phyloP scores from a whole-genome alignment of 305 asterid species.

The Rubia occidens region DNA sequence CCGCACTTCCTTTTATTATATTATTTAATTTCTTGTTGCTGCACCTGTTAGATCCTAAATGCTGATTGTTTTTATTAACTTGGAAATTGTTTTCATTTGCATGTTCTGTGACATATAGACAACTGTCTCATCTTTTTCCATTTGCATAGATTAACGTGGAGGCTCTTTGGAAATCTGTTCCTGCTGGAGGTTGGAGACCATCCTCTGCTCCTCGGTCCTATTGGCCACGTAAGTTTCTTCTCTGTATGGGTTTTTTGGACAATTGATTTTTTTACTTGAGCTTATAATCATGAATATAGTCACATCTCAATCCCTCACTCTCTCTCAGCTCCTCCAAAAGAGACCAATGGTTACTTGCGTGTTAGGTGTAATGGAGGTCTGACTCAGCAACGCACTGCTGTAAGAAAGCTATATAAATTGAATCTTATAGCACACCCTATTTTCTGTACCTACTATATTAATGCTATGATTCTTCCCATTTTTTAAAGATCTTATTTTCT shows the following conservation, averaged over 20 bases:
- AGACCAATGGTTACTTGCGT: conserved; percentile 81
- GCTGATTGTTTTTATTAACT: not conserved
- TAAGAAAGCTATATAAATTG: conserved; percentile 16
- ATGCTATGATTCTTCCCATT: not conserved
- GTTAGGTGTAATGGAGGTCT: conserved; percentile 98
- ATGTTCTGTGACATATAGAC: conserved; percentile 4
- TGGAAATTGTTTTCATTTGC: not conserved
- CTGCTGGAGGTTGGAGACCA: conserved; percentile 87
- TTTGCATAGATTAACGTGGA: conserved; percentile 55
- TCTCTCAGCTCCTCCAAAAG: conserved; percentile 62
- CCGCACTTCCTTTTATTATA: not conserved
- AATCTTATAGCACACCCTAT: not conserved
- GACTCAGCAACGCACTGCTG: conserved; percentile 95
- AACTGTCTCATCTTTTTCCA: conserved; percentile 19
- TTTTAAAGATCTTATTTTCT: not conserved
- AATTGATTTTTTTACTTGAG: not conserved
- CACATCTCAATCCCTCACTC: not conserved
- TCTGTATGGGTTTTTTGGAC: not conserved
- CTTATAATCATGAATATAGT: conserved; percentile 3
- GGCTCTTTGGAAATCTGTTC: conserved; percentile 69
- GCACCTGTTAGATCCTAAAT: not conserved
- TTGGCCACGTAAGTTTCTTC: conserved; percentile 71
- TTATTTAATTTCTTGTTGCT: not conserved
- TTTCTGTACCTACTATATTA: not conserved
- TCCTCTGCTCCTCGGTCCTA: conserved; percentile 88